Evolutionary conservation across 108 stramenopile species (phyloP).

Genomic region (Nitzschia inconspicua): DNA sequence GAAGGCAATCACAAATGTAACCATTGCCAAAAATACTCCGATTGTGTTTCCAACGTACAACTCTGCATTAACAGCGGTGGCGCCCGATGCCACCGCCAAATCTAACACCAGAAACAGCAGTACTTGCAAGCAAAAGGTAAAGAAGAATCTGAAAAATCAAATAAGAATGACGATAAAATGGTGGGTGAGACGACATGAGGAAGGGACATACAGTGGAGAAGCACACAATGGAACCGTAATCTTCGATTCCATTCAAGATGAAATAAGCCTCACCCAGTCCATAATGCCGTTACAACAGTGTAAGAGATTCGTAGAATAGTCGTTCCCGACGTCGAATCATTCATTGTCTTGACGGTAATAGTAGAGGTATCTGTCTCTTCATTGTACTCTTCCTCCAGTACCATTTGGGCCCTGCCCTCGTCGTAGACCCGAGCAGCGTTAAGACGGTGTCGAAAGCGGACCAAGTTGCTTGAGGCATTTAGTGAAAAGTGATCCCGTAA

Average conservation of each 20-base stretch:
- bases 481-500: conserved; percentile 59
- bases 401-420: conserved; percentile 36
- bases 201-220: too few relatives aligned
- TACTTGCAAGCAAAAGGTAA: conserved; percentile 64
- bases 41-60: conserved; percentile 12
- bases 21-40: conserved; percentile 42
- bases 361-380: conserved; percentile 17
- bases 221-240: too few relatives aligned
- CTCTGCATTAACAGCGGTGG: conserved; percentile 3
- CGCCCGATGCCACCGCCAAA: conserved; percentile 36
- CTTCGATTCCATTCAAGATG: too few relatives aligned
- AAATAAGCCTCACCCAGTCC: too few relatives aligned
- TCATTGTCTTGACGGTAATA: conserved; percentile 43
- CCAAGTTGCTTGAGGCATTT: conserved; percentile 33
- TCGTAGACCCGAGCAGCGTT: conserved; percentile 44
- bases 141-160: too few relatives aligned
- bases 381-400: conserved; percentile 38
- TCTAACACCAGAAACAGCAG: conserved; percentile 57
- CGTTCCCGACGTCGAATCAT: conserved; percentile 24
- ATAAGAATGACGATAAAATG: too few relatives aligned
- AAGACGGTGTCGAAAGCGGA: conserved; percentile 37
- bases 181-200: too few relatives aligned
- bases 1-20: conserved; percentile 45
- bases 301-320: conserved; percentile 37
- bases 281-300: conserved; percentile 48